Evolutionary conservation across 106 monocot genomes (phyloP).

Genomic region (Iris macrosiphon): DNA sequence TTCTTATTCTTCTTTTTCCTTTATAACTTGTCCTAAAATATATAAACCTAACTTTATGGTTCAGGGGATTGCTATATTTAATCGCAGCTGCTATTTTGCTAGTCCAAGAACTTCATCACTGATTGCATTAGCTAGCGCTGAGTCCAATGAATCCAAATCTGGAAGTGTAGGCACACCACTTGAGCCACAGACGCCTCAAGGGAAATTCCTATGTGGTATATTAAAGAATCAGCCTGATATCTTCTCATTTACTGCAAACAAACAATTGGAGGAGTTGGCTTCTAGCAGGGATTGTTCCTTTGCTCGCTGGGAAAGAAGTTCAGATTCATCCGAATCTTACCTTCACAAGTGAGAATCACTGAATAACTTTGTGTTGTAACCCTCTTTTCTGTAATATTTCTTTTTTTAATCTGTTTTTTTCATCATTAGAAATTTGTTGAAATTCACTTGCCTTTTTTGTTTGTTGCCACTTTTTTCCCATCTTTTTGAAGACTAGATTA

Average conservation of each 20-base stretch:
- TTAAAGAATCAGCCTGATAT: conserved; percentile 56
- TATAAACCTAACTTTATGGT: too few relatives aligned
- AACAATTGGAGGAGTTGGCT: conserved; percentile 47
- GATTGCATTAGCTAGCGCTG: conserved; percentile 19
- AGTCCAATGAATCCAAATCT: conserved; percentile 28
- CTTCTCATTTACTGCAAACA: conserved; percentile 31
- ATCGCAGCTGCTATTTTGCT: neutral
- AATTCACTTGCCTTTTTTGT: too few relatives aligned
- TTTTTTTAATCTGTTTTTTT: neutral
- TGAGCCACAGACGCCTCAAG: conserved; percentile 40
- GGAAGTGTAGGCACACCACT: conserved; percentile 41
- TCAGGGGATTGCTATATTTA: conserved; percentile 9
- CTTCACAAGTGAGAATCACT: conserved; percentile 44
- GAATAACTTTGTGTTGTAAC: neutral
- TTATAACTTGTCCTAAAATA: too few relatives aligned
- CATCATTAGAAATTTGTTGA: neutral
- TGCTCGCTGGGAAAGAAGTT: conserved; percentile 32
- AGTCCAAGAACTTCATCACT: conserved; percentile 9
- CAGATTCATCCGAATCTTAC: conserved; percentile 35
- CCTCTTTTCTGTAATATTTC: neutral
- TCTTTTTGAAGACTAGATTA: too few relatives aligned
- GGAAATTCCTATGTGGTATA: conserved; percentile 42
- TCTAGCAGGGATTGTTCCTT: conserved; percentile 35
- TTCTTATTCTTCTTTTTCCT: too few relatives aligned
- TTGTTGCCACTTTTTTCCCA: too few relatives aligned